These are phyloP conservation scores for Naumovozyma castellii DNA, from an alignment of 805 yeast species.

Conservation along the genomic window DNA sequence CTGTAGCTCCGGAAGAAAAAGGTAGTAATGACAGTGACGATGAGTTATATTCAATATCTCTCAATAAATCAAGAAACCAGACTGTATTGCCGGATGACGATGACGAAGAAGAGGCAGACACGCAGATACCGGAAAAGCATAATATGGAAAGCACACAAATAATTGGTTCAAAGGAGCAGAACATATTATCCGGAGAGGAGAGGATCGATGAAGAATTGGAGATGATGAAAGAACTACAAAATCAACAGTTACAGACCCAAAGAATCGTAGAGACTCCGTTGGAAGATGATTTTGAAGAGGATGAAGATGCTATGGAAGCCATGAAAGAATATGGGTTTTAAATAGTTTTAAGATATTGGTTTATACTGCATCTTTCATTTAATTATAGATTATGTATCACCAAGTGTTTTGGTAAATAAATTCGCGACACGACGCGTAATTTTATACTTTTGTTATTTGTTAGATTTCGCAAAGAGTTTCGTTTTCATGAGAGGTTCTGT, in stretches of 20 bases:
- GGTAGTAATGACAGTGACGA: slow-evolving; percentile 7
- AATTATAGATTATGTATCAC: no score
- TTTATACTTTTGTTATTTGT: neutral
- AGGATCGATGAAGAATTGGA: neutral
- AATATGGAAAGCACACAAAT: no score
- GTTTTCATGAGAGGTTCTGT: no score
- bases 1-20: no score
- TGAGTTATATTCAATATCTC: slow-evolving; percentile 7
- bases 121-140: neutral
- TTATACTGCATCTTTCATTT: no score
- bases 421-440: neutral
- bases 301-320: slow-evolving; percentile 20
- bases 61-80: slow-evolving; percentile 1
- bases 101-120: slow-evolving; percentile 3
- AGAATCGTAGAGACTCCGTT: no score
- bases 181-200: no score
- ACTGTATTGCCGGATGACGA: neutral
- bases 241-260: slow-evolving; percentile 2
- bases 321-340: slow-evolving; percentile 12
- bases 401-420: no score
- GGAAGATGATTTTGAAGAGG: slow-evolving; percentile 13
- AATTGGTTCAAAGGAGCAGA: neutral
- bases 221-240: slow-evolving; percentile 2
- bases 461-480: neutral
- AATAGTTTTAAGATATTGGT: no score